Base-by-base conservation (phyloP, 2,329 filamentous ascomycete genomes). In the Alternaria brassicae region DNA sequence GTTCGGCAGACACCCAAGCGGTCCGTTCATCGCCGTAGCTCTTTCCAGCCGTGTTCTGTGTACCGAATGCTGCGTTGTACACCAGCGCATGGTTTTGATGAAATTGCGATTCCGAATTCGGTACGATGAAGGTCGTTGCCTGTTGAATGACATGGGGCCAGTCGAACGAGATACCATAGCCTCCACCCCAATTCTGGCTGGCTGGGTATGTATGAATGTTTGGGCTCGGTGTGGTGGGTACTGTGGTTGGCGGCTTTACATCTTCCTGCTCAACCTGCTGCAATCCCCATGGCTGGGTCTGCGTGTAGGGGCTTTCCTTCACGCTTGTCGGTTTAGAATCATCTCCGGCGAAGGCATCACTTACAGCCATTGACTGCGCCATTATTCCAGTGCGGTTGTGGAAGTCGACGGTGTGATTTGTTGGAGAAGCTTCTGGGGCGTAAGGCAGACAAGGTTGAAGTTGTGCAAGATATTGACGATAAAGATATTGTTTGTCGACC, bases 361-460 rank as follows among this genome's bases (percentile, higher is more conserved):
- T 58, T 62, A 68, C 71, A 12, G 67, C 49, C 28, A 54, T 47
- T 9, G 63, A 41, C 27, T 66, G 69, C 27, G 62, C 17, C 17
- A 21, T 58, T 62, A 70, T 72, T 50, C 56, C 30, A 15, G 48
- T 13, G 15, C 10, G 42, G 32, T 56, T 41, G 5, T n/a, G 39
- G 39, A 40, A 15, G 47, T 45, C 28, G 30, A 47, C 15, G 25
- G 50, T 28, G 9, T 47, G 42, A 25, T 44, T 7, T 30, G 41
- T 17, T 41, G n/a, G 30, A 37, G 50, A 58, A 21, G 36, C 36
- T 47, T 55, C 28, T 34, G 42, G 36, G 10, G 17, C 36, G 54
- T 53, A 61, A 21, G 49, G 15, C 21, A 58, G 23, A 30, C 41
- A 47, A 23, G 59, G 32, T 10, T 58, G 60, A 17, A 45, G 40